phyloP scores from a whole-genome alignment of 1,284 basidiomycete genomes.

The Malassezia equina region DNA sequence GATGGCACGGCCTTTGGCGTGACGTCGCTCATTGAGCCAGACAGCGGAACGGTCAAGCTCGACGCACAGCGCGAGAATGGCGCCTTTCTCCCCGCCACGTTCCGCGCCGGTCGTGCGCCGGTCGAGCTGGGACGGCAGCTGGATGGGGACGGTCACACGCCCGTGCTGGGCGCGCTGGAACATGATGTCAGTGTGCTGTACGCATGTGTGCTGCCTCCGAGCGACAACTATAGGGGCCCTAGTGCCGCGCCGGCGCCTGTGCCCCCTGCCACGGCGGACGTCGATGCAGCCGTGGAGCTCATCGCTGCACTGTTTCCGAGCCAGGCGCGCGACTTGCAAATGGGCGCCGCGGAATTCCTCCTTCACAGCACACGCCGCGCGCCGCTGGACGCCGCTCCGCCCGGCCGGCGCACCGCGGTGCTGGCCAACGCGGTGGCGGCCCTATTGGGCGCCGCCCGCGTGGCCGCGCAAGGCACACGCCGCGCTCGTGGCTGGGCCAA shows the following conservation, averaged over 20 bases:
- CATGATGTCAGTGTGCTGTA: slow-evolving; percentile 74
- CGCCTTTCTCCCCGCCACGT: neutral
- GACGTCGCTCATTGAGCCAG: slow-evolving; percentile 56
- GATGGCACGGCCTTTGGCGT: slow-evolving; percentile 91
- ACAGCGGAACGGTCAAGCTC: neutral
- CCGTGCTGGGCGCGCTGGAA: slow-evolving; percentile 73
- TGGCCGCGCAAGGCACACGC: slow-evolving; percentile 23
- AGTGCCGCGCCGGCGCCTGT: slow-evolving; percentile 58
- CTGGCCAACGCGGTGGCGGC: slow-evolving; percentile 73
- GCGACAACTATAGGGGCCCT: slow-evolving; percentile 13
- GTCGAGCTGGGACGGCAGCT: slow-evolving; percentile 49
- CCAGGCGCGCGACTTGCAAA: slow-evolving; percentile 63
- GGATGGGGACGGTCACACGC: slow-evolving; percentile 65
- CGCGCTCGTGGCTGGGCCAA: slow-evolving; percentile 40
- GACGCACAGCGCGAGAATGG: slow-evolving; percentile 8
- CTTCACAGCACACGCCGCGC: slow-evolving; percentile 57
- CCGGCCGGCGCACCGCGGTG: slow-evolving; percentile 77
- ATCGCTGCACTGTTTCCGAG: slow-evolving; percentile 67
- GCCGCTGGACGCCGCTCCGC: slow-evolving; percentile 72
- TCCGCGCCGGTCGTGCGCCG: neutral
- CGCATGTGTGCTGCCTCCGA: neutral
- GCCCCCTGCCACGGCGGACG: slow-evolving; percentile 69
- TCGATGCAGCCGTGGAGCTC: slow-evolving; percentile 77
- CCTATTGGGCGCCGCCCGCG: slow-evolving; percentile 62
- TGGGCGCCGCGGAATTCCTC: slow-evolving; percentile 61